Percentiles rank a stretch among this genome's conserved stretches.
Conservation (phyloP, 306 rosid species). For the Quercus berberidifolia region DNA sequence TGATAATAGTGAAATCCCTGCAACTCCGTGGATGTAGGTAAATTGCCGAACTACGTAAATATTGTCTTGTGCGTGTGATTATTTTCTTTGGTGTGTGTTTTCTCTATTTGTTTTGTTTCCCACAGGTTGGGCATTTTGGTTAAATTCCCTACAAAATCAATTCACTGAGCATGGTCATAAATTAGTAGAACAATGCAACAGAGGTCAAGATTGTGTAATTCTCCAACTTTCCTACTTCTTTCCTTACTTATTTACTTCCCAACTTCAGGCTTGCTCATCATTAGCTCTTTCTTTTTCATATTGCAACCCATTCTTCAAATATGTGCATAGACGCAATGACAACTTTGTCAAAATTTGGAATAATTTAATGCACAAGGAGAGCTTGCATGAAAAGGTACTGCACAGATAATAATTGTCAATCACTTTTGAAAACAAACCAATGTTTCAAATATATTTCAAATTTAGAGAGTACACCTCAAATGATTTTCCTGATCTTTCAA, state of each 20-base stretch:
- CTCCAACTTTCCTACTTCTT: not conserved
- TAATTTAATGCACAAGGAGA: constrained; percentile 45
- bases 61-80: too few species aligned
- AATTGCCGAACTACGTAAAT: too few species aligned
- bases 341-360: not conserved
- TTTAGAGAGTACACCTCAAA: constrained; percentile 60
- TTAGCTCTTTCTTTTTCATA: not conserved
- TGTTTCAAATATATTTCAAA: not conserved
- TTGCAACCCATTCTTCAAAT: constrained; percentile 9
- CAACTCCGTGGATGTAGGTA: too few species aligned
- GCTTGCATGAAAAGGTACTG: constrained; percentile 83
- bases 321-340: not conserved
- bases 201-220: not conserved
- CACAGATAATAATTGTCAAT: constrained; percentile 25
- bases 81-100: too few species aligned
- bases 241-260: not conserved
- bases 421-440: not conserved
- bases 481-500: constrained; percentile 77
- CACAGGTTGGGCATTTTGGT: too few species aligned
- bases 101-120: too few species aligned
- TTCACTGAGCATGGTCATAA: not conserved
- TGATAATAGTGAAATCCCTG: too few species aligned
- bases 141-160: too few species aligned
- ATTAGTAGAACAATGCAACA: not conserved
- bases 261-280: not conserved